Evolutionary conservation across 1,284 basidiomycete species (phyloP), one percentile per base, ranked within the genome.

Genomic region (Chondrostereum purpureum): DNA sequence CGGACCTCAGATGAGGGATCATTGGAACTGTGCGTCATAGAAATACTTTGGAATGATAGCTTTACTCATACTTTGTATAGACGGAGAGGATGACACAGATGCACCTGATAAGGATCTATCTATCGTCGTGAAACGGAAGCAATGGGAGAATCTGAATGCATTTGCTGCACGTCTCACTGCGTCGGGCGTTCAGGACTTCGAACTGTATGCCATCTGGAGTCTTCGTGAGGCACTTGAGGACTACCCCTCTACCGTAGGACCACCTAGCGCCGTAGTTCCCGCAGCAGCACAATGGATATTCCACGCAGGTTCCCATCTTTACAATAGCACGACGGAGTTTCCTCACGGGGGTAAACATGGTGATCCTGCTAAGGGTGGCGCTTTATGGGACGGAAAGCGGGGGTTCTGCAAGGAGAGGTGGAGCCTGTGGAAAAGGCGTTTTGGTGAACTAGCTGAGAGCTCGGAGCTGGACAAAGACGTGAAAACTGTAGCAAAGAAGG

Each of bases 281-380:
- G 50, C 50, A 23, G 50, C 50, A 11, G 50, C 50, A 13, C 40
- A 41, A 31, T 51, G 47, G 47, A 51, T 49, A 16, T 45, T 51
- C 13, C 36, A 46, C 33, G 41, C 41, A 3, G 50, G 50, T 3
- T 4, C 13, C 4, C 39, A 31, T n/a, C 39, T 51, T 5, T 44
- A 48, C 36, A 19, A 42, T 5, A 40, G 17, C 5, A 16, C 35
- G 21, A n/a, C 39, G 17, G 31, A 36, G 3, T 20, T 40, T 12
- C 39, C 21, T n/a, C 13, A 49, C 14, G 23, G 27, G 19, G 39
- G 27, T 33, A 20, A 20, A 5, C n/a, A 8, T 8, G 27, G 27
- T 8, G 31, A 23, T 14, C 16, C 47, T 14, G 43, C 50, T 1
- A 16, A 41, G 16, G 50, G 47, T 6, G 50, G 50, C 12, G 36